phyloP scores from a whole-genome alignment of 2,329 filamentous ascomycete species.

The Kalmusia sp. region DNA sequence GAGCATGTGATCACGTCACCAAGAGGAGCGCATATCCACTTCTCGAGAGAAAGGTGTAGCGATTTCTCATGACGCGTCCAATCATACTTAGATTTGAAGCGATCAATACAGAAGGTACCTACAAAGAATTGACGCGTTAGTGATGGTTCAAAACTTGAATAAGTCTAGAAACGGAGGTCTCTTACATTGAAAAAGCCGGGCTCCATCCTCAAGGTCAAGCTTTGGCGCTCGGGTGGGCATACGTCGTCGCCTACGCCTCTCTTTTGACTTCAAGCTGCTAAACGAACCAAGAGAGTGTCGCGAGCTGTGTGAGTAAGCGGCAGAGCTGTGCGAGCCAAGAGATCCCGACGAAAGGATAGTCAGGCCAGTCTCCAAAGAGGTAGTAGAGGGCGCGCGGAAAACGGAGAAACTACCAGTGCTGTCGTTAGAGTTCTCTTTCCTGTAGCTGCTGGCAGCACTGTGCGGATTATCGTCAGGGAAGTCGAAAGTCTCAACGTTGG shows the following conservation, averaged over 20 bases:
- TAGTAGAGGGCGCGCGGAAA: slow-evolving; percentile 59
- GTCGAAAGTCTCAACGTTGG: slow-evolving; percentile 59
- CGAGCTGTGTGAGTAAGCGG: slow-evolving; percentile 64
- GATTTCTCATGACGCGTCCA: slow-evolving; percentile 51
- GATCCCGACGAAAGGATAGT: slow-evolving; percentile 61
- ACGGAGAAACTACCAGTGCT: slow-evolving; percentile 58
- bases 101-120: slow-evolving; percentile 47
- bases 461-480: slow-evolving; percentile 29
- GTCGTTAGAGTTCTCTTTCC: slow-evolving; percentile 59
- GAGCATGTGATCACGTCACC: slow-evolving; percentile 65
- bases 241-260: slow-evolving; percentile 64
- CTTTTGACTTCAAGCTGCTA: slow-evolving; percentile 59
- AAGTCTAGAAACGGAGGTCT: background rate
- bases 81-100: slow-evolving; percentile 50
- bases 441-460: slow-evolving; percentile 47
- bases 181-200: slow-evolving; percentile 42
- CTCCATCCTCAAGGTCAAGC: slow-evolving; percentile 24
- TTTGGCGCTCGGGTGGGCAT: slow-evolving; percentile 48
- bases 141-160: background rate
- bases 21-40: slow-evolving; percentile 63
- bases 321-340: slow-evolving; percentile 62
- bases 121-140: background rate
- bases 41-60: slow-evolving; percentile 47
- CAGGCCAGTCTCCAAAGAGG: slow-evolving; percentile 60
- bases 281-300: slow-evolving; percentile 64